These are phyloP conservation scores for Hypoxylon sp. DNA, from an alignment of 2,329 filamentous ascomycete species.

Conservation along the genomic window DNA sequence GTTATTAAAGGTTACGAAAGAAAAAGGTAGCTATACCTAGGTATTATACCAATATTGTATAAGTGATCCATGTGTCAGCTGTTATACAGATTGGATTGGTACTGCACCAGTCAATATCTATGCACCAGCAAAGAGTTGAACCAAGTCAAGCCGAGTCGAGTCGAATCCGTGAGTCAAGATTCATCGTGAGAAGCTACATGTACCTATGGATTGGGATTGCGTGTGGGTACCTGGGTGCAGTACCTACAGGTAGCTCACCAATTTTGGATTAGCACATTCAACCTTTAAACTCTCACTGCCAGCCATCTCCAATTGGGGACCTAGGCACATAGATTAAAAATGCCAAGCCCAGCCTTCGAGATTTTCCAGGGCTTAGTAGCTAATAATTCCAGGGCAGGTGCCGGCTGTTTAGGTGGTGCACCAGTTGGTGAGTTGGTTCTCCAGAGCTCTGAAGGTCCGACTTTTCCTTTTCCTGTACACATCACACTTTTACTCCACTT, in stretches of 20 bases:
- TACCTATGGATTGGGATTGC: too few relatives aligned
- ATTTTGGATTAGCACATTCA: conserved; percentile 25
- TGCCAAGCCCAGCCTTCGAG: conserved; percentile 34
- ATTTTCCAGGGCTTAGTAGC: conserved; percentile 10
- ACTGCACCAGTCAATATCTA: too few relatives aligned
- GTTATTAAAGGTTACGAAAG: conserved; percentile 9
- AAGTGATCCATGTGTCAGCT: too few relatives aligned
- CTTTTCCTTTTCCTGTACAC: not conserved
- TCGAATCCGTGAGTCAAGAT: too few relatives aligned
- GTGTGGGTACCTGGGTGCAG: too few relatives aligned
- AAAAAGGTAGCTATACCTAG: conserved; percentile 8
- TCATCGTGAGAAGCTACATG: too few relatives aligned
- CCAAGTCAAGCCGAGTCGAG: too few relatives aligned
- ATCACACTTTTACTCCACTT: conserved; percentile 18
- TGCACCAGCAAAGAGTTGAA: too few relatives aligned
- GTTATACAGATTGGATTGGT: too few relatives aligned
- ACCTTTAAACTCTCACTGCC: conserved; percentile 20
- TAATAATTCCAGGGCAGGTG: conserved; percentile 3
- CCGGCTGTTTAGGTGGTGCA: conserved; percentile 5
- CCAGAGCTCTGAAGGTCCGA: conserved; percentile 11
- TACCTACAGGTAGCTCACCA: too few relatives aligned
- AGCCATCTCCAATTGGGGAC: too few relatives aligned
- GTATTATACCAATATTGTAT: conserved; percentile 22
- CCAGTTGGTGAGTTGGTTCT: not conserved
- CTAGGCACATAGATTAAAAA: too few relatives aligned